phyloP scores from a whole-genome alignment of 805 yeast genomes.

The Scheffersomyces coipomensis region DNA sequence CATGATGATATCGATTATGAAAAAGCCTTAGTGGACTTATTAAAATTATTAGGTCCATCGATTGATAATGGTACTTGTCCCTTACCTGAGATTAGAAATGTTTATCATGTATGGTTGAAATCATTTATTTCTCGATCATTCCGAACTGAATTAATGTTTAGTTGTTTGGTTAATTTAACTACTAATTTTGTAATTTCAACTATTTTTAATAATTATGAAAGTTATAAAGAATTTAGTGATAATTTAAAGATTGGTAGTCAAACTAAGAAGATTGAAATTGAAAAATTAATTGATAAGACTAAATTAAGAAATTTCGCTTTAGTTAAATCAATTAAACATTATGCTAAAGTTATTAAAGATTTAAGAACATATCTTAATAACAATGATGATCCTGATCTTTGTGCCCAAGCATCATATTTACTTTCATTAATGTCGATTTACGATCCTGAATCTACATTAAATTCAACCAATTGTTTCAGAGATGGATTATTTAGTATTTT shows the following conservation, averaged over 20 bases:
- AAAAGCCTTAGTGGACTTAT: constrained; percentile 2
- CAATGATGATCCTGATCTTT: constrained; percentile 26
- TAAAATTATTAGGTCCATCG: constrained; percentile 12
- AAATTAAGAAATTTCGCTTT: constrained; percentile 19
- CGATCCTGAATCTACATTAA: constrained; percentile 40
- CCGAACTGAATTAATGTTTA: constrained; percentile 26
- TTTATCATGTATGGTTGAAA: constrained; percentile 33
- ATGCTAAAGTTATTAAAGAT: constrained; percentile 34
- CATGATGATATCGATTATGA: constrained; percentile 4
- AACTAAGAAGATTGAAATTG: constrained; percentile 1
- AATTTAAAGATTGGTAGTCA: not conserved
- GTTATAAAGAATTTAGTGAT: not conserved
- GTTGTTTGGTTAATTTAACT: constrained; percentile 36
- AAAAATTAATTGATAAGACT: constrained; percentile 10
- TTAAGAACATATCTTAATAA: constrained; percentile 26
- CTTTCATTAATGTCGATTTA: constrained; percentile 40
- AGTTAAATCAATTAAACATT: constrained; percentile 32
- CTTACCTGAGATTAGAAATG: constrained; percentile 23
- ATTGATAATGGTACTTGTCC: constrained; percentile 24
- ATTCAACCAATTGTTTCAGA: constrained; percentile 36
- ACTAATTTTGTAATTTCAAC: constrained; percentile 37
- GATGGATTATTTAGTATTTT: constrained; percentile 40
- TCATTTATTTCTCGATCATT: constrained; percentile 26
- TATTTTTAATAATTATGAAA: constrained; percentile 15
- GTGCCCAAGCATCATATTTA: constrained; percentile 35